Base-by-base conservation (phyloP, 208 protist species). In the Paratrypanosoma confusum region DNA sequence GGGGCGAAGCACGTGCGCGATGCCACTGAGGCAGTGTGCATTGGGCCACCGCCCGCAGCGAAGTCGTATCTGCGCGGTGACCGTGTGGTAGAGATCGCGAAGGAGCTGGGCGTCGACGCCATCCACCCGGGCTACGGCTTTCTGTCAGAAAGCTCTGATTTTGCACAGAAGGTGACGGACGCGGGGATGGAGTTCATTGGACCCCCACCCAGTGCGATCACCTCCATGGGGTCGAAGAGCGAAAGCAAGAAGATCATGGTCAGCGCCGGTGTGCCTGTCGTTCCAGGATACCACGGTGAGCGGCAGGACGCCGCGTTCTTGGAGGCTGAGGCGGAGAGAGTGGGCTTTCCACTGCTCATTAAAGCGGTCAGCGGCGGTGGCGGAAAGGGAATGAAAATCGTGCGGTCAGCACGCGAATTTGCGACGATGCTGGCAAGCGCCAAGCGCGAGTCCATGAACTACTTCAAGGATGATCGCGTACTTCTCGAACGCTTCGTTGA, bases 61-160 rank as follows among this genome's bases (percentile, higher is more conserved):
- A 57, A 83, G 14, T 89, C 70, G 10, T 99, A 98, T 53, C 64
- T 98, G 5, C 52, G 68, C 32, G 71, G 74, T 14, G 93, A 97
- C 32, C 68, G 65, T 11, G 93, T 99, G 22, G 50, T 99, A 3
- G 76, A 96, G n/a, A 83, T 84, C 5, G 90, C 87, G 36, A 81
- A 81, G 51, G 31, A 55, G 31, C 82, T 74, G 0, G 72, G 81
- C 1, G 88, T 80, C 50, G 72, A 96, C 53, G 95, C 92, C 2
- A 84, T 98, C 36, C 95, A 98, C 59, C 94, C 96, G 8, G 96
- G 96, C 31, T 99, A 98, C 55, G 96, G 96, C 21, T 98, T 98
- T 70, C 78, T 99, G 5, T 97, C 90, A 3, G 96, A 98, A 67
- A 98, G 97, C 63, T 71, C 77, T 11, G 62, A 46, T 20, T 97